Percentiles rank a stretch among this genome's conserved stretches.
Conservation (phyloP, 1,139 yeast genomes). For the Geotrichum carabidarum region DNA sequence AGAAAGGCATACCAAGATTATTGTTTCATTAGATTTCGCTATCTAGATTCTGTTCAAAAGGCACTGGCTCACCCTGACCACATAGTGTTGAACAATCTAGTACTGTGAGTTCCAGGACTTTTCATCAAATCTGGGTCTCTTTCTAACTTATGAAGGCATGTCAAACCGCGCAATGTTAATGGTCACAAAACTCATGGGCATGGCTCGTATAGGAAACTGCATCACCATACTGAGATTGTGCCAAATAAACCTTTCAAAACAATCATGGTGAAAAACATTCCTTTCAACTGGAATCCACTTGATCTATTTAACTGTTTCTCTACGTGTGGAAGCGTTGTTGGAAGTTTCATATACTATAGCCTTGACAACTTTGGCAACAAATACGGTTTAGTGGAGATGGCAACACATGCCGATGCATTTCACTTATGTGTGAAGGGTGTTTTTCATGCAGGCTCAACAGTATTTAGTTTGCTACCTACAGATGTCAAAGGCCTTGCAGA, state of each 20-base stretch:
- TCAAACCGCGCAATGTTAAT: conserved; percentile 8
- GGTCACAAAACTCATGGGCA: not conserved
- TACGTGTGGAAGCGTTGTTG: conserved; percentile 6
- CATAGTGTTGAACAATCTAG: conserved; percentile 6
- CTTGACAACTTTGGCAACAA: conserved; percentile 1
- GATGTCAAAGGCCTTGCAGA: conserved; percentile 13
- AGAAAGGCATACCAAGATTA: conserved; percentile 2
- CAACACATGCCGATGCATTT: conserved; percentile 4
- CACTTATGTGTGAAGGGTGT: conserved; percentile 11
- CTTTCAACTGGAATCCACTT: conserved; percentile 1
- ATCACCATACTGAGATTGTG: not conserved
- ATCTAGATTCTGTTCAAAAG: conserved; percentile 4
- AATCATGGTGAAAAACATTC: conserved; percentile 10
- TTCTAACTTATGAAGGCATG: not conserved
- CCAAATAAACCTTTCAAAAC: conserved; percentile 11
- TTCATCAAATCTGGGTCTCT: not conserved
- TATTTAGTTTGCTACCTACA: conserved; percentile 8
- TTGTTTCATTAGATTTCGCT: conserved; percentile 10
- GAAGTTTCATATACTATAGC: conserved; percentile 11
- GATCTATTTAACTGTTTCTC: conserved; percentile 12
- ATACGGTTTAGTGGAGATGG: conserved; percentile 14
- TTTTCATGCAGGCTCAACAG: not conserved
- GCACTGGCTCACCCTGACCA: conserved; percentile 7
- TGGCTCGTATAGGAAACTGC: not conserved
- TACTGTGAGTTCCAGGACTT: not conserved